Percentiles rank a stretch among this genome's conserved stretches.
These are phyloP conservation scores for Botrytis medusae DNA, from an alignment of 2,329 filamentous ascomycete genomes.

Conservation along the genomic window DNA sequence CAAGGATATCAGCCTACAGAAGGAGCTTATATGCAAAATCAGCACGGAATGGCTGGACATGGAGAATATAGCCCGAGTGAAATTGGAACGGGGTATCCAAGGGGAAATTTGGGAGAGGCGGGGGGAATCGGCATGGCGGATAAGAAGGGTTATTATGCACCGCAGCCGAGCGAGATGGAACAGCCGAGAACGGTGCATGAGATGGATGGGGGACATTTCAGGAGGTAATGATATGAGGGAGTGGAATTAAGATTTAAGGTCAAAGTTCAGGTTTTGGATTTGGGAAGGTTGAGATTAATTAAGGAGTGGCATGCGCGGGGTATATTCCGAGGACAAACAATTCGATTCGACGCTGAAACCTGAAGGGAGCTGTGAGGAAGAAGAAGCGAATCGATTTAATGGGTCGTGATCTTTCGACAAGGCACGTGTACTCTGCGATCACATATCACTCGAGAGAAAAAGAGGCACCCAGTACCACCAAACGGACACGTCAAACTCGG, in stretches of 20 bases:
- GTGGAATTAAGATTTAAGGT: background rate
- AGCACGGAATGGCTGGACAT: background rate
- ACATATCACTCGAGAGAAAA: background rate
- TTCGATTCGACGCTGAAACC: background rate
- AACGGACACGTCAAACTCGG: background rate
- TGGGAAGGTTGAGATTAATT: background rate
- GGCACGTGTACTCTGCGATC: background rate
- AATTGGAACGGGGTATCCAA: background rate
- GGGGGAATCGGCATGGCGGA: background rate
- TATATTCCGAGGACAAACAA: background rate
- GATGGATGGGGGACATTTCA: background rate
- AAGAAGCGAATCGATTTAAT: background rate
- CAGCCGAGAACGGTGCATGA: background rate
- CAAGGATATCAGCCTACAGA: background rate
- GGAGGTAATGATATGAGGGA: background rate
- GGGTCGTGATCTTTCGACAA: background rate
- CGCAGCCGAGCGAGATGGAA: slow-evolving; percentile 6
- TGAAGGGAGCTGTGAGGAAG: background rate
- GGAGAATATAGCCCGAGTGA: background rate
- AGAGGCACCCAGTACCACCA: background rate
- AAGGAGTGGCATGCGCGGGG: background rate
- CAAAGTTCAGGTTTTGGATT: background rate
- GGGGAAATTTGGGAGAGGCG: background rate
- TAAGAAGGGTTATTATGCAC: slow-evolving; percentile 2
- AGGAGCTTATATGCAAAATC: background rate